Evolutionary conservation across 345 rosid genomes (phyloP).

Genomic region (Citrus hindsii): DNA sequence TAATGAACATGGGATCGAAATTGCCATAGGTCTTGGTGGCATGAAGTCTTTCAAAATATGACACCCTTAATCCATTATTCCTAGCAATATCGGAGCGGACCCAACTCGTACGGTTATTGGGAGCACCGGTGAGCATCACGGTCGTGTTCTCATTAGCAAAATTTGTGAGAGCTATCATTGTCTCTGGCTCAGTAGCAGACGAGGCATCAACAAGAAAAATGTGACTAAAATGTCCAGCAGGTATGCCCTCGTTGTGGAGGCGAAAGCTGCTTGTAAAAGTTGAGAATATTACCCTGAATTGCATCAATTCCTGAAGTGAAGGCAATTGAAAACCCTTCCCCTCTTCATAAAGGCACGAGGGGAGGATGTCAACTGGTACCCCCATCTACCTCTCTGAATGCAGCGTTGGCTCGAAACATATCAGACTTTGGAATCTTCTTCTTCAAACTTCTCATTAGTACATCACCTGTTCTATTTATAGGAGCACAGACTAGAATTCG

Average conservation of each 20-base stretch:
- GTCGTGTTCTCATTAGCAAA: slow-evolving; percentile 22
- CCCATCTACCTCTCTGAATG: slow-evolving; percentile 32
- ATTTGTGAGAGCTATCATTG: slow-evolving; percentile 32
- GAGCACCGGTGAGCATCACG: slow-evolving; percentile 28
- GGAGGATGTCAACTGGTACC: slow-evolving; percentile 27
- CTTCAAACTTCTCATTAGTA: slow-evolving; percentile 31
- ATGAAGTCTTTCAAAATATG: slow-evolving; percentile 33
- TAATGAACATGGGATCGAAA: neutral
- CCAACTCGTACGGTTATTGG: slow-evolving; percentile 11
- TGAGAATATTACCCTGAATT: slow-evolving; percentile 25
- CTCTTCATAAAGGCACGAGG: slow-evolving; percentile 17
- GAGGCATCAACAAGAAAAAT: slow-evolving; percentile 37
- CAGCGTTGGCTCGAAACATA: slow-evolving; percentile 40
- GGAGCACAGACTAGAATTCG: slow-evolving; percentile 36
- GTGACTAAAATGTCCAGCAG: slow-evolving; percentile 33
- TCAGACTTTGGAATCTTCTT: slow-evolving; percentile 13
- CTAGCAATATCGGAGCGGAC: slow-evolving; percentile 33
- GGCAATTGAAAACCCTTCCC: slow-evolving; percentile 31
- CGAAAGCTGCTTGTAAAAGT: slow-evolving; percentile 31
- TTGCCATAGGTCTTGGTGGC: slow-evolving; percentile 1
- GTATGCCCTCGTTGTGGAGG: slow-evolving; percentile 21
- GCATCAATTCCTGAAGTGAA: slow-evolving; percentile 11
- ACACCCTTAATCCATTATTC: slow-evolving; percentile 21
- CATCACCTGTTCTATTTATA: slow-evolving; percentile 30
- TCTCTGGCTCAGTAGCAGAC: slow-evolving; percentile 34